These are phyloP conservation scores for Neocucurbitaria cava DNA, from an alignment of 2,329 filamentous ascomycete genomes.

Conservation along the genomic window DNA sequence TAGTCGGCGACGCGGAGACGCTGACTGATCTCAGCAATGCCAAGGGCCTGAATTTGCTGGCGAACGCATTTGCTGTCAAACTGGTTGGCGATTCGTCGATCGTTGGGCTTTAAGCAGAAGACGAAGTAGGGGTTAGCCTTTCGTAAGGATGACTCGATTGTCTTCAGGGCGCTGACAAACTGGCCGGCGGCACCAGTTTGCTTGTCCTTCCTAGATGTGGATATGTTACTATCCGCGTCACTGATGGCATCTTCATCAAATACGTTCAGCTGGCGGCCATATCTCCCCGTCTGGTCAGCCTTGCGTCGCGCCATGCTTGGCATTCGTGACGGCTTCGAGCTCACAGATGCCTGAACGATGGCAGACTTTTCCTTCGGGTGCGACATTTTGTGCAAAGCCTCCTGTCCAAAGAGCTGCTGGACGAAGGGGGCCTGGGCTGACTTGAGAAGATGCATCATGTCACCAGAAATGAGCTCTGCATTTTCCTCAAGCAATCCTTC, in stretches of 20 bases:
- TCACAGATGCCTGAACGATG: constrained; percentile 94
- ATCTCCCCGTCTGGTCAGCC: constrained; percentile 61
- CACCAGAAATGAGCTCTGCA: constrained; percentile 92
- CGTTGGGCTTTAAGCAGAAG: constrained; percentile 97
- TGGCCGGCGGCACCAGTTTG: constrained; percentile 92
- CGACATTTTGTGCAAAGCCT: constrained; percentile 88
- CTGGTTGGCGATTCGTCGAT: constrained; percentile 95
- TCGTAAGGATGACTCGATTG: constrained; percentile 85
- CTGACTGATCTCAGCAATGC: constrained; percentile 96
- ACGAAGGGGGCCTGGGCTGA: constrained; percentile 89
- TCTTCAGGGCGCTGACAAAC: constrained; percentile 87
- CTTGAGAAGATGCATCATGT: constrained; percentile 92
- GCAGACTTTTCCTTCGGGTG: constrained; percentile 90
- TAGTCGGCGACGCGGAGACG: constrained; percentile 92
- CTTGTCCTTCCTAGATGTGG: constrained; percentile 52
- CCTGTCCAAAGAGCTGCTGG: constrained; percentile 90
- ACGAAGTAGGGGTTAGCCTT: constrained; percentile 95
- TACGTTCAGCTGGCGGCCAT: constrained; percentile 49
- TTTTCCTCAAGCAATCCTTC: constrained; percentile 92
- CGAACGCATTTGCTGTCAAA: constrained; percentile 99
- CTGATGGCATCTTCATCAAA: constrained; percentile 58
- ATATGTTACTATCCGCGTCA: constrained; percentile 50
- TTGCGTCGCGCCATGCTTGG: constrained; percentile 91
- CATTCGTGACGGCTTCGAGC: constrained; percentile 90
- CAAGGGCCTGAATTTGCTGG: constrained; percentile 91